phyloP scores from a whole-genome alignment of 495 filamentous ascomycete genomes.

The Annulohypoxylon bovei region DNA sequence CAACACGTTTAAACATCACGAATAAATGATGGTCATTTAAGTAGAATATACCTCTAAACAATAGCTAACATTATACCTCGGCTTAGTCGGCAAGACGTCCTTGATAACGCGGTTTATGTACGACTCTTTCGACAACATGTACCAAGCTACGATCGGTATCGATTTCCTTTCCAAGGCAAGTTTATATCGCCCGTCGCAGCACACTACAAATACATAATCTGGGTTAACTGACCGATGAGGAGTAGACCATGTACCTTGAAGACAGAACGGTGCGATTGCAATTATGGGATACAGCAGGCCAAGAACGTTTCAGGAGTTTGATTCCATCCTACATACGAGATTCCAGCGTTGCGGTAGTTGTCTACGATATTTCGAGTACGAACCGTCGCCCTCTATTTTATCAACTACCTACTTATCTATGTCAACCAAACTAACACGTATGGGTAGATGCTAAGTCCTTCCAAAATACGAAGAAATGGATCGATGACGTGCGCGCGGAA shows the following conservation, averaged over 20 bases:
- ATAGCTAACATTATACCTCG: constrained; percentile 30
- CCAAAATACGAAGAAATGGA: constrained; percentile 98
- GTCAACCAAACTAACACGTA: constrained; percentile 24
- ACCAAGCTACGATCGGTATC: constrained; percentile 99
- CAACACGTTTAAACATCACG: not conserved
- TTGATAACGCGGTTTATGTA: constrained; percentile 99
- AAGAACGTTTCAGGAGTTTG: constrained; percentile 94
- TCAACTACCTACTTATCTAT: not conserved
- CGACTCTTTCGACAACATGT: constrained; percentile 99
- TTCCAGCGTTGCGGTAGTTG: constrained; percentile 94
- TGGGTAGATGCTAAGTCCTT: constrained; percentile 83
- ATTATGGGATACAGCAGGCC: constrained; percentile 97
- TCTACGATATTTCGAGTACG: constrained; percentile 95
- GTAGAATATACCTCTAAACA: constrained; percentile 2
- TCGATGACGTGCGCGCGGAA: constrained; percentile 96
- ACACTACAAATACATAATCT: not conserved
- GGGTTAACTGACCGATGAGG: constrained; percentile 38
- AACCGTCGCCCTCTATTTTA: not conserved
- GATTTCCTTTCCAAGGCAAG: constrained; percentile 97
- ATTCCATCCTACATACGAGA: constrained; percentile 99
- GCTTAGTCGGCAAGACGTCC: constrained; percentile 94
- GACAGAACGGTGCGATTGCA: constrained; percentile 97
- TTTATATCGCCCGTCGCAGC: not conserved
- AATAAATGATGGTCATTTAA: not conserved
- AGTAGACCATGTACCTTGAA: constrained; percentile 98